Evolutionary conservation across 2,329 filamentous ascomycete genomes (phyloP), one percentile per base, ranked within the genome.

Genomic region (Pseudogymnoascus sp.): DNA sequence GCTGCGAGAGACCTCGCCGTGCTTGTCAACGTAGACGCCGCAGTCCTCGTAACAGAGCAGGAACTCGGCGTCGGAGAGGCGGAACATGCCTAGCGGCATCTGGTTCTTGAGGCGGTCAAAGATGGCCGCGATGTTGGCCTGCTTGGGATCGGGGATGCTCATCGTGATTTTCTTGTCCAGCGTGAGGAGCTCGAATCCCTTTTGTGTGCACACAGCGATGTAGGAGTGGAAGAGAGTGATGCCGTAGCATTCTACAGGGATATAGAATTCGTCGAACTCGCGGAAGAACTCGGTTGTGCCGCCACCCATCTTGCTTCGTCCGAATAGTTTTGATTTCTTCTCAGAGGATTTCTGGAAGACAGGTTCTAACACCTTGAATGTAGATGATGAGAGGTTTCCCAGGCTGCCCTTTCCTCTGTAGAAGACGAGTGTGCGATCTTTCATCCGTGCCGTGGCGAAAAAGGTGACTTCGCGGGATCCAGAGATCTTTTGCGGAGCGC

Each of bases 251-350:
- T 99, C 95, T 2, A 90, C 88, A 0, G 94, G 94, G 68, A 99
- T 92, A 77, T 97, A 99, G 76, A 99, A 99, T 68, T 97, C 94
- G 77, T 99, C 94, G 73, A 92, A 99, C 72, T 99, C 94, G 65
- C 94, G 89, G 85, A 97, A 99, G 69, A 93, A 93, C 69, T 99
- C 94, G 0, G 93, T 97, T 64, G 84, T 86, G 17, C 91, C 91
- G 31, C 82, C 81, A 10, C 78, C 75, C 63, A 78, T 78, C 48
- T 82, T 79, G 66, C 68, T 70, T 64, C 68, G 70, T 39, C 84
- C 81, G 65, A 87, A 87, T 12, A 87, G 73, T 7, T 91, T 86
- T 4, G 86, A 84, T 69, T 88, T 90, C 78, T 90, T 93, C 71
- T 96, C 90, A 0, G 90, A 87, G 0, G 92, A 89, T 72, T 96